A percentile compares a stretch with the other conserved stretches of the same genome.
These are phyloP conservation scores for Leccinum disarticulatum DNA, from an alignment of 768 basidiomycete species.

Conservation along the genomic window DNA sequence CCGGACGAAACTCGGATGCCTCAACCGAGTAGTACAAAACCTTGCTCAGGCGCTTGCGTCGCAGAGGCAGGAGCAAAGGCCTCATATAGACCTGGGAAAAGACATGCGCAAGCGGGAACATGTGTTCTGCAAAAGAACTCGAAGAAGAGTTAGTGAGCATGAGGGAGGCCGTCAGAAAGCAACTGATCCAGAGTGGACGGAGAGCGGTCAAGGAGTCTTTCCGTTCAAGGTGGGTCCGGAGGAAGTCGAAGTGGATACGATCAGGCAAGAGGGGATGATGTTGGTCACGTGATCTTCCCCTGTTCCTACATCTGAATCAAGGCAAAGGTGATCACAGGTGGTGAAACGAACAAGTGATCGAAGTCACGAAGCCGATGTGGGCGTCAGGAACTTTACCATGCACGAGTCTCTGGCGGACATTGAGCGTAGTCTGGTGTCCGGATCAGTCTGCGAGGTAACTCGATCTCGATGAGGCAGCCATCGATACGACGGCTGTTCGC, in stretches of 20 bases:
- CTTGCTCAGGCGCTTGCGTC: slow-evolving; percentile 29
- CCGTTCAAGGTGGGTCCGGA: too few relatives aligned
- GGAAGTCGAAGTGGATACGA: slow-evolving; percentile 23
- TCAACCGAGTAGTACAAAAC: slow-evolving; percentile 24
- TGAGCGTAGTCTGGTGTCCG: neutral
- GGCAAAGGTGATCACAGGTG: neutral
- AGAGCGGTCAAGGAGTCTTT: slow-evolving; percentile 26
- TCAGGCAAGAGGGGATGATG: slow-evolving; percentile 13
- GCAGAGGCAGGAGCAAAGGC: slow-evolving; percentile 31
- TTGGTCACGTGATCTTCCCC: neutral
- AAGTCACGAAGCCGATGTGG: neutral
- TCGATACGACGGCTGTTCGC: neutral
- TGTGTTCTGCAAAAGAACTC: slow-evolving; percentile 23
- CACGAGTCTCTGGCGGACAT: slow-evolving; percentile 9
- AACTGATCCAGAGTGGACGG: slow-evolving; percentile 1
- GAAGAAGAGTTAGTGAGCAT: neutral
- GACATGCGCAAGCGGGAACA: slow-evolving; percentile 24
- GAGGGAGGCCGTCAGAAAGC: too few relatives aligned
- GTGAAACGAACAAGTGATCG: neutral
- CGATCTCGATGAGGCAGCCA: neutral
- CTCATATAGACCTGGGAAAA: slow-evolving; percentile 37
- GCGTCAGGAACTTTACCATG: neutral
- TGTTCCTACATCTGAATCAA: neutral
- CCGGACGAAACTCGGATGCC: slow-evolving; percentile 15
- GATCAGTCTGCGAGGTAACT: neutral